Conservation (phyloP, 305 asterid species). For the Lippia alba region DNA sequence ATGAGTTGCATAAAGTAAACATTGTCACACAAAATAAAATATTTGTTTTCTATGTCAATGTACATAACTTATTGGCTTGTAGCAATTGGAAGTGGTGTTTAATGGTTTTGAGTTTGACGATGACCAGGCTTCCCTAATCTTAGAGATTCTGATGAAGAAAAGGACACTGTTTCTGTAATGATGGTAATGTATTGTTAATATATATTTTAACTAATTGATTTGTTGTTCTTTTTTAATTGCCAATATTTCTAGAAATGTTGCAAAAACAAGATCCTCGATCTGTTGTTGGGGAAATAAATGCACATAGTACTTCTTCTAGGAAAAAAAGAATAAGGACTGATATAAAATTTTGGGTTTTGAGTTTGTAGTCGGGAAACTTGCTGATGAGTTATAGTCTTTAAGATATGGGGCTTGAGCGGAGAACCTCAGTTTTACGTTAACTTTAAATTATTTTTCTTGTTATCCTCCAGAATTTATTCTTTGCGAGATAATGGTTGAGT, state of each 20-base stretch:
- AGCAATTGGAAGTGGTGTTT: constrained; percentile 16
- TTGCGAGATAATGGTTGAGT: constrained; percentile 1
- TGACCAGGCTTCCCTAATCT: constrained; percentile 71
- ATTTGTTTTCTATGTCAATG: constrained; percentile 15
- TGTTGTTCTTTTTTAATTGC: neutral
- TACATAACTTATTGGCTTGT: constrained; percentile 22
- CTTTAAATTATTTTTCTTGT: constrained; percentile 16
- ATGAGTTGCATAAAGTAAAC: constrained; percentile 87
- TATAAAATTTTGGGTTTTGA: too few species aligned
- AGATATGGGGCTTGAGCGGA: too few species aligned
- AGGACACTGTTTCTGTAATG: constrained; percentile 75
- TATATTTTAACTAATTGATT: neutral
- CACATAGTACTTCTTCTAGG: too few species aligned
- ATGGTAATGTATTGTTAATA: constrained; percentile 58
- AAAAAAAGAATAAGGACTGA: too few species aligned
- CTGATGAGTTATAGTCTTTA: too few species aligned
- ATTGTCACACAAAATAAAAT: constrained; percentile 16
- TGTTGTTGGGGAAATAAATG: constrained; percentile 68
- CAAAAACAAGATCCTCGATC: too few species aligned
- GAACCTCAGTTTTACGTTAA: constrained; percentile 41
- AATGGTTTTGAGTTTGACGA: constrained; percentile 71
- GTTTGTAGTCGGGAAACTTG: too few species aligned
- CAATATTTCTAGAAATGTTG: neutral
- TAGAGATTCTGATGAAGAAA: constrained; percentile 77
- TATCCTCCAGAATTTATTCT: constrained; percentile 5